These are phyloP conservation scores for Metschnikowia gelsemii DNA, from an alignment of 805 yeast species.

Conservation along the genomic window DNA sequence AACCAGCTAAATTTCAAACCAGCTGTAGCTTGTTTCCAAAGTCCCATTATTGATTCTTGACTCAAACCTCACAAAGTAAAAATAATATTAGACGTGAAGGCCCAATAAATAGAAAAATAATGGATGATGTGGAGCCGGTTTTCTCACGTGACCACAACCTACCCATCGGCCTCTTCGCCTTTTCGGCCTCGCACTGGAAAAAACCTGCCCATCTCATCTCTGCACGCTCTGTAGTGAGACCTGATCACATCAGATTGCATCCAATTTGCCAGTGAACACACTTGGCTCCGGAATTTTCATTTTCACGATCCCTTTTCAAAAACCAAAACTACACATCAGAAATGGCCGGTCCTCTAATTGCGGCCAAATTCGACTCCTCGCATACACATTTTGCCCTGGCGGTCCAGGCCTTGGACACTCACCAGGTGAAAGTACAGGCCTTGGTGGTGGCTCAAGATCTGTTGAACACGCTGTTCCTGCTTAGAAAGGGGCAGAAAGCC, in stretches of 20 bases:
- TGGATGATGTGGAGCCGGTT: too few relatives aligned
- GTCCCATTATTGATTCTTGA: too few relatives aligned
- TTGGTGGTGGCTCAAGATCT: constrained; percentile 41
- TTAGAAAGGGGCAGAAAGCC: constrained; percentile 51
- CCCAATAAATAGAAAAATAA: too few relatives aligned
- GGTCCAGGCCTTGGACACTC: constrained; percentile 66
- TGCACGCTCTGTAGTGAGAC: too few relatives aligned
- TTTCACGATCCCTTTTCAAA: neutral
- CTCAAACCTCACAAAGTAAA: too few relatives aligned
- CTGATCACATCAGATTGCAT: too few relatives aligned
- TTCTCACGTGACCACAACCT: neutral
- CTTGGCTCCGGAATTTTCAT: too few relatives aligned
- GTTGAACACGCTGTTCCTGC: constrained; percentile 48
- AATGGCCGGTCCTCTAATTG: constrained; percentile 30
- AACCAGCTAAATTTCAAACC: too few relatives aligned
- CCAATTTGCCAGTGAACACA: neutral
- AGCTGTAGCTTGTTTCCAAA: too few relatives aligned
- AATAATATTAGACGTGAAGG: too few relatives aligned
- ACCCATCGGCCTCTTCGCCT: too few relatives aligned
- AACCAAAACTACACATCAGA: neutral
- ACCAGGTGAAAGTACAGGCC: constrained; percentile 64
- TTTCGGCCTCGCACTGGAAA: constrained; percentile 6
- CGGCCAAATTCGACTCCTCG: constrained; percentile 58
- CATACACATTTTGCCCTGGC: constrained; percentile 66
- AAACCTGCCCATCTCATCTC: constrained; percentile 12